phyloP scores from a whole-genome alignment of 306 rosid genomes.

The Prunus padus region DNA sequence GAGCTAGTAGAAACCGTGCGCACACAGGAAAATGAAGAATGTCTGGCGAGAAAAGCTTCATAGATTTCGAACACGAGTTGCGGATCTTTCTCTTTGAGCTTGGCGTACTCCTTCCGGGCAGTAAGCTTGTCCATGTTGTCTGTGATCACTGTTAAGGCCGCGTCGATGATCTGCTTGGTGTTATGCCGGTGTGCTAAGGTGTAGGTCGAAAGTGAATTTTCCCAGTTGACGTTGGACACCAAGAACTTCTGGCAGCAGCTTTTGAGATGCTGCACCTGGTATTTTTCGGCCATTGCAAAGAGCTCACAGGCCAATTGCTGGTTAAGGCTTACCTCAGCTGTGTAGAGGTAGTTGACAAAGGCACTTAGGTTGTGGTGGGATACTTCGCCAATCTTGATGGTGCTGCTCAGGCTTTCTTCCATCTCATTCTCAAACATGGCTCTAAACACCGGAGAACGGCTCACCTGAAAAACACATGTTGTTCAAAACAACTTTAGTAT shows the following conservation, averaged over 20 bases:
- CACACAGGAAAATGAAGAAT: slow-evolving; percentile 14
- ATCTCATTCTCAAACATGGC: slow-evolving; percentile 60
- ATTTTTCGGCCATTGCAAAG: neutral
- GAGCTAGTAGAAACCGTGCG: too few relatives aligned
- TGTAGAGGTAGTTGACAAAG: slow-evolving; percentile 68
- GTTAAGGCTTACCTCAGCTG: slow-evolving; percentile 62
- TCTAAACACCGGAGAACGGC: slow-evolving; percentile 80
- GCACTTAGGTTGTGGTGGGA: slow-evolving; percentile 53
- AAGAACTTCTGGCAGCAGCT: too few relatives aligned
- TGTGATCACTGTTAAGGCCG: slow-evolving; percentile 50
- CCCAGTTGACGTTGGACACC: slow-evolving; percentile 28
- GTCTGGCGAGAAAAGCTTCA: slow-evolving; percentile 67
- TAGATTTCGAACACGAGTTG: slow-evolving; percentile 65
- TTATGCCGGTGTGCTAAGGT: slow-evolving; percentile 72
- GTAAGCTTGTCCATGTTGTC: slow-evolving; percentile 66
- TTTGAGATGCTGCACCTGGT: too few relatives aligned
- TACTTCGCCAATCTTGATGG: slow-evolving; percentile 62
- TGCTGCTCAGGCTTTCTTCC: slow-evolving; percentile 73
- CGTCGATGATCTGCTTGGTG: slow-evolving; percentile 46
- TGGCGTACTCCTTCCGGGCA: slow-evolving; percentile 49
- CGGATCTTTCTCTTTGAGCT: slow-evolving; percentile 63
- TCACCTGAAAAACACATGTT: slow-evolving; percentile 34
- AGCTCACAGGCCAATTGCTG: slow-evolving; percentile 66
- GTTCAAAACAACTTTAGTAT: neutral
- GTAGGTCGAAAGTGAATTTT: slow-evolving; percentile 52